Evolutionary conservation across 1,284 basidiomycete genomes (phyloP), one percentile per base, ranked within the genome.

Genomic region (Ustilago nuda): DNA sequence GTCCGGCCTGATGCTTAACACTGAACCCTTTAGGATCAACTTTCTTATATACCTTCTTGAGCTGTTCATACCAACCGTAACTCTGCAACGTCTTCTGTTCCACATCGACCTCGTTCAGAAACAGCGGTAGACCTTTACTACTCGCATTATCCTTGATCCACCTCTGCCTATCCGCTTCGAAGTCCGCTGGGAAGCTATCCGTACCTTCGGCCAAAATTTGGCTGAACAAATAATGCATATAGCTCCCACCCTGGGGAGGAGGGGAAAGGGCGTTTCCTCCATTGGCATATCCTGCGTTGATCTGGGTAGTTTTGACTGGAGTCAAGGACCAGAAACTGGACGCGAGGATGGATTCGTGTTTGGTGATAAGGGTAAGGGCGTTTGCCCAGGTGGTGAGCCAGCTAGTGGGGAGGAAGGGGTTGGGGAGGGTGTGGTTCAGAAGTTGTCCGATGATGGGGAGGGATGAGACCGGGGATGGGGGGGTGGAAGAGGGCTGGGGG

Each of bases 31-130:
- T 62, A 19, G 69, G 70, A 56, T 81, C 79, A 32, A 64, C 66
- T 33, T 50, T 70, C 32, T 17, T 32, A 30, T 79, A 80, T 9
- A 46, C 23, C 39, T 30, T 13, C 53, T 65, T 58, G 11, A 81
- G 50, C 58, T 60, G 30, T 1, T 59, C 37, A 35, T 59, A 80
- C 61, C 65, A 64, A 1, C 68, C 71, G 35, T 77, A 81, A 7
- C 56, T 57, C 52, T 52, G 33, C 30, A 81, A 63, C 11, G 67
- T 59, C 19, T 56, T 52, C 52, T 81, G 79, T 7, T 43, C 23
- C 0, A 30, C 56, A 36, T 69, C 71, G 2, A 77, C 71, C 46
- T 81, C 79, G 52, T 81, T 81, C 51, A 79, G 41, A 41, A 81
- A 80, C 35, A 80, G 50, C 3, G 78, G 78, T n/a, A 80, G 37